Percentiles rank a stretch among this genome's conserved stretches.
These are phyloP conservation scores for Botrytis tulipae DNA, from an alignment of 2,329 filamentous ascomycete genomes.

Conservation along the genomic window DNA sequence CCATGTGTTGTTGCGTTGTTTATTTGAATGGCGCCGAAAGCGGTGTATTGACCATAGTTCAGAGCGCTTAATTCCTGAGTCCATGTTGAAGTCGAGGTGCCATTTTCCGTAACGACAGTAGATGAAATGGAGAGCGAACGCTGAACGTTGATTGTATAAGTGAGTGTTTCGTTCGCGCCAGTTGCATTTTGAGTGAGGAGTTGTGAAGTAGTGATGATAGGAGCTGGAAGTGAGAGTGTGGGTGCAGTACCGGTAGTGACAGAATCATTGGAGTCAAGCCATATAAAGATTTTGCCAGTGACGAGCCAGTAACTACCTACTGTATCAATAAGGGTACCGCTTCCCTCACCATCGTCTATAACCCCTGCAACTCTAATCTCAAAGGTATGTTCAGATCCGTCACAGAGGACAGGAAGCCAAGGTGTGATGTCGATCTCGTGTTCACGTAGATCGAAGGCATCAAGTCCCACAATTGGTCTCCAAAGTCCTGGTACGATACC, in stretches of 20 bases:
- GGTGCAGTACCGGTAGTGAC: slow-evolving; percentile 52
- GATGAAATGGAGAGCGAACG: slow-evolving; percentile 56
- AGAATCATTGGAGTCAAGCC: slow-evolving; percentile 54
- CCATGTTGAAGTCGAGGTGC: slow-evolving; percentile 50
- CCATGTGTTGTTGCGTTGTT: slow-evolving; percentile 52
- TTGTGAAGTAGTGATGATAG: slow-evolving; percentile 52
- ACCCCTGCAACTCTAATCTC: slow-evolving; percentile 66
- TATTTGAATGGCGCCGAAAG: slow-evolving; percentile 53
- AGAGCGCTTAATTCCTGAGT: slow-evolving; percentile 55
- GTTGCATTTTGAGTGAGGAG: slow-evolving; percentile 46
- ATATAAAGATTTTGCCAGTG: slow-evolving; percentile 78
- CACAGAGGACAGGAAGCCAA: slow-evolving; percentile 67
- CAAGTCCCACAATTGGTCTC: slow-evolving; percentile 73
- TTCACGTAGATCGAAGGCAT: slow-evolving; percentile 76
- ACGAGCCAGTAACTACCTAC: slow-evolving; percentile 72
- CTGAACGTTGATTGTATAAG: slow-evolving; percentile 56
- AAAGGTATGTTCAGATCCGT: slow-evolving; percentile 64
- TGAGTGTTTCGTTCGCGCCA: slow-evolving; percentile 58
- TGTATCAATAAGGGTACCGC: slow-evolving; percentile 50
- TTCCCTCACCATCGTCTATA: slow-evolving; percentile 50
- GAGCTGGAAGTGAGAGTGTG: slow-evolving; percentile 38
- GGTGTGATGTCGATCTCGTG: slow-evolving; percentile 81
- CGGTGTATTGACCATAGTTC: slow-evolving; percentile 54
- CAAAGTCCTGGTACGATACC: slow-evolving; percentile 75
- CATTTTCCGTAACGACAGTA: slow-evolving; percentile 49